Base-by-base conservation (phyloP, 2,329 filamentous ascomycete species). In the Nannizziopsis barbatae region DNA sequence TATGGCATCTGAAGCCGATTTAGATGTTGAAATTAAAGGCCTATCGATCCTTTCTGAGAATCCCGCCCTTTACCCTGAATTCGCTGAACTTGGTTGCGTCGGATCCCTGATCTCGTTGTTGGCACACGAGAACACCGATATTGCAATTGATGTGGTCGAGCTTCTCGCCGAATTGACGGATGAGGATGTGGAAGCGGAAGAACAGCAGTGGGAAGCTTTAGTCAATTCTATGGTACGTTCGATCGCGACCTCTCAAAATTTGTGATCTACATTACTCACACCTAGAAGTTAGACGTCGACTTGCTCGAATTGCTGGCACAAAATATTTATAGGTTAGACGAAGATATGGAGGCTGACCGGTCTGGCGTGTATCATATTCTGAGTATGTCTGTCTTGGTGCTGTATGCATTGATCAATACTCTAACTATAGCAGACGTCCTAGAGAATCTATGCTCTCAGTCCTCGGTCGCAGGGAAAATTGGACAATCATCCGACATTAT, bases 51-150 rank as follows among this genome's bases (percentile, higher is more conserved):
- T 98, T 1, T 81, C 85, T 4, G 88, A 98, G 59, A 86, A 96
- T 61, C 76, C 89, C 2, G 82, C 85, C 52, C 74, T 95, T 15
- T 95, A 92, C 64, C 71, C 71, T 10, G 86, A 93, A 52, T 88
- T 95, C 59, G 81, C 83, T 30, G 81, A 80, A 55, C 72, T 88
- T 45, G 84, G 85, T 15, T 84, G 80, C 51, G 79, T 81, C 0
- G 77, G 69, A 3, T 89, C 83, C 47, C 67, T 98, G 44, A 86
- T 94, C 1, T 79, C 82, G 1, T 68, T 98, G 45, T 71, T 98
- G 42, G 83, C 90, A 12, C 92, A 98, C 63, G 92, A 98, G 59
- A 98, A 98, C 63, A 90, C 89, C 0, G 92, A 98, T 61, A 93
- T 98, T 55, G 88, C 92, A 9, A 94, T 96, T 58, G 86, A 84